phyloP scores from a whole-genome alignment of 208 protist genomes.

The Leishmania tropica region DNA sequence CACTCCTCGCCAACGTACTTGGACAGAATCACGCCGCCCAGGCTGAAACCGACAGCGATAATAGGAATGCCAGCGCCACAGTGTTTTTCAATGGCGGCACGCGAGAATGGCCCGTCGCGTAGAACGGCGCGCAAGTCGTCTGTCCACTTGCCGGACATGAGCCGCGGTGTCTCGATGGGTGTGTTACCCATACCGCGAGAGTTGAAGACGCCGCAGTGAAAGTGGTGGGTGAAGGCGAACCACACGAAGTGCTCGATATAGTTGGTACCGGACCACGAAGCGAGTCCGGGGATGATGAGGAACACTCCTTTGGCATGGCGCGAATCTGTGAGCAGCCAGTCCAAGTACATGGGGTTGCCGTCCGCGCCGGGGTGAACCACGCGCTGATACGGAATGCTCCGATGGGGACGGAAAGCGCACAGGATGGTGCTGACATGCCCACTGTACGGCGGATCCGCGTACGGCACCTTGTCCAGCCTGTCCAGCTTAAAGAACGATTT shows the following conservation, averaged over 20 bases:
- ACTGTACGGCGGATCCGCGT: slow-evolving; percentile 54
- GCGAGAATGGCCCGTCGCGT: slow-evolving; percentile 27
- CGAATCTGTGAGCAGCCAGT: slow-evolving; percentile 49
- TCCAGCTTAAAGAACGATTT: slow-evolving; percentile 40
- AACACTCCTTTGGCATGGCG: slow-evolving; percentile 41
- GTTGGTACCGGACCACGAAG: slow-evolving; percentile 72
- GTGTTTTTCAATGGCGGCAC: slow-evolving; percentile 24
- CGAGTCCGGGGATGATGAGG: slow-evolving; percentile 73
- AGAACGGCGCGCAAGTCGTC: slow-evolving; percentile 59
- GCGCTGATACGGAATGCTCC: slow-evolving; percentile 47
- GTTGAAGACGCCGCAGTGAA: slow-evolving; percentile 78
- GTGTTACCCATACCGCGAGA: slow-evolving; percentile 74
- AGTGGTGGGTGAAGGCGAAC: slow-evolving; percentile 40
- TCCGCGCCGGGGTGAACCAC: slow-evolving; percentile 47
- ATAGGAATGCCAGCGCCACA: slow-evolving; percentile 35
- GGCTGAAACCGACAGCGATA: slow-evolving; percentile 69
- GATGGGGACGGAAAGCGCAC: slow-evolving; percentile 53
- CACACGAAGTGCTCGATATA: slow-evolving; percentile 74
- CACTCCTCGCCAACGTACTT: slow-evolving; percentile 69
- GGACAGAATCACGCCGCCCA: slow-evolving; percentile 71
- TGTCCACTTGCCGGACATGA: slow-evolving; percentile 75
- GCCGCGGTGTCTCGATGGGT: slow-evolving; percentile 56
- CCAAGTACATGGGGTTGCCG: slow-evolving; percentile 72
- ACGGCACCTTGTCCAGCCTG: slow-evolving; percentile 22
- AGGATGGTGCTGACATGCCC: slow-evolving; percentile 71